Base-by-base conservation (phyloP, 192 early-diverging fungal species). In the Entomortierella parvispora region DNA sequence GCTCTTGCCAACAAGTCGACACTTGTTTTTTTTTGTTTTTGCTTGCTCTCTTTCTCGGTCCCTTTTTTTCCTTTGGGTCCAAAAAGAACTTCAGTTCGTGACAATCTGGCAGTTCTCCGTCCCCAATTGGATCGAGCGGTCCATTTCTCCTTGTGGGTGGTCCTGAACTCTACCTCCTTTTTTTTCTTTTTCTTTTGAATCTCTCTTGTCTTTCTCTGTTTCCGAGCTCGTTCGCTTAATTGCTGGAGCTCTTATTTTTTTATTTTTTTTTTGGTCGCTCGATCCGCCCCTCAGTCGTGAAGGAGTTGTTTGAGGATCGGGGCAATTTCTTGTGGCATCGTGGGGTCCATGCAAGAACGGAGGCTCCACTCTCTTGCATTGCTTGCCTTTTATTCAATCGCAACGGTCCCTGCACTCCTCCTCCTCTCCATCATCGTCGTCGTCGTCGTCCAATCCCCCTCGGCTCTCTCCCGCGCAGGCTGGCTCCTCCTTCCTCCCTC, bases 251-350 rank as follows among this genome's bases (percentile, higher is more conserved):
- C 32, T 54, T 31, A 10, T 29, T 29, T 54, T 11, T 31, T 50
- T 31, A 29, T 29, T 29, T 32, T 54, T 52, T 25, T 52, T 23
- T 52, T 28, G 4, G 4, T 54, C 29, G 11, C 4, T 54, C 25
- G 28, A 54, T 40, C 37, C 37, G 37, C 37, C 37, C 37, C 37
- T 40, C 37, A 40, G 12, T 40, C 37, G 12, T 40, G 37, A 40
- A 40, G 22, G 22, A 17, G 47, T 23, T 49, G 47, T 49, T 49
- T 49, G 47, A 49, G 17, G 47, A 49, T 49, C 18, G 47, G 47
- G 22, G n/a, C 47, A 49, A 49, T 23, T 49, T 20, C 5, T 49
- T 49, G 6, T 23, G 18, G 18, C n/a, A 12, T 40, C 37, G 6
- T 23, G 18, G 18, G 6, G 37, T 40, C 37, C 37, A 9, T 40